Percentiles rank a stretch among this genome's conserved stretches.
Conservation (phyloP, 208 protist genomes). For the Acanthamoeba lenticulata region DNA sequence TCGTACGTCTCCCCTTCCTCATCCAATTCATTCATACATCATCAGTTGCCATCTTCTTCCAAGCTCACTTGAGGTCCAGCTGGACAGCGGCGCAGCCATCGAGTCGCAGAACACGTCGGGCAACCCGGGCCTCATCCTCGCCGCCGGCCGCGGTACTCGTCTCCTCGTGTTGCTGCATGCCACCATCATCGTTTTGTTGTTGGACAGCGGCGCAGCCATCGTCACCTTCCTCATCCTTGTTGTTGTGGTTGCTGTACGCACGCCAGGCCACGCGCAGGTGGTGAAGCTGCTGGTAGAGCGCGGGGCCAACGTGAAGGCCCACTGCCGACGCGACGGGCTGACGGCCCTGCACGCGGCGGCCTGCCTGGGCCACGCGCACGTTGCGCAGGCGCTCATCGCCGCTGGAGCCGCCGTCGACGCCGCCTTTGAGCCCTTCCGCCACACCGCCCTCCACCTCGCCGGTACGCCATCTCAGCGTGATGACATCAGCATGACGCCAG, state of each 20-base stretch:
- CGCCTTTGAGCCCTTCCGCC: conserved; percentile 11
- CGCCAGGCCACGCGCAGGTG: not conserved
- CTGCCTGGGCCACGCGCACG: not conserved
- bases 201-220: too few species aligned
- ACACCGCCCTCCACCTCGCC: not conserved
- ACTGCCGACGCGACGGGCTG: conserved; percentile 3
- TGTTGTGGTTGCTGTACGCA: too few species aligned
- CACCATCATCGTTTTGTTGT: not conserved
- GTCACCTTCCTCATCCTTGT: too few species aligned
- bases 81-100: not conserved
- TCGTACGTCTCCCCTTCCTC: not conserved
- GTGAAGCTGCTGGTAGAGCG: not conserved
- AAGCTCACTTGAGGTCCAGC: not conserved
- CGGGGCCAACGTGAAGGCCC: not conserved
- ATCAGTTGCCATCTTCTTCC: too few species aligned
- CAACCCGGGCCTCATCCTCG: not conserved
- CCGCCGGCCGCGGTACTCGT: not conserved
- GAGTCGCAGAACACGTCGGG: not conserved
- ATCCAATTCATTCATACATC: too few species aligned
- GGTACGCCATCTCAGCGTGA: too few species aligned
- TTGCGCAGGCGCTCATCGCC: not conserved
- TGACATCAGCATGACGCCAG: too few species aligned
- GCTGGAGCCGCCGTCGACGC: conserved; percentile 1
- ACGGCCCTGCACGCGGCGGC: conserved; percentile 17
- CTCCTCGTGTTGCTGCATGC: not conserved